Evolutionary conservation across 768 basidiomycete genomes (phyloP).

Genomic region (Hydnum rufescens): DNA sequence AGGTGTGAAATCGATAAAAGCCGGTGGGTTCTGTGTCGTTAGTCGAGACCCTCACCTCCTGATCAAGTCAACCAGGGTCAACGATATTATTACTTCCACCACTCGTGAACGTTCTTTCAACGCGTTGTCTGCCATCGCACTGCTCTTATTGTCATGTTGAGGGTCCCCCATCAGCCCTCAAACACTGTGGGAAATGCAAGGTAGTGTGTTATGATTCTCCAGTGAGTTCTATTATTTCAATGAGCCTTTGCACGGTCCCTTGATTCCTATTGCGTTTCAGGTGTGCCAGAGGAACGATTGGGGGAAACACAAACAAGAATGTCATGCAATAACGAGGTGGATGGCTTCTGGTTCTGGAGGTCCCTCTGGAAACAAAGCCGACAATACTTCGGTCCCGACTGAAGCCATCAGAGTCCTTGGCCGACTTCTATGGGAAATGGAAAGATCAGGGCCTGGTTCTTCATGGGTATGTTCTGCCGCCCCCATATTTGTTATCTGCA

Average conservation of each 20-base stretch:
- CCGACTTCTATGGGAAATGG: slow-evolving; percentile 46
- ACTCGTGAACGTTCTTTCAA: slow-evolving; percentile 44
- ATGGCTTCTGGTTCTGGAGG: slow-evolving; percentile 13
- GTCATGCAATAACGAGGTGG: slow-evolving; percentile 34
- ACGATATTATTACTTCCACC: slow-evolving; percentile 38
- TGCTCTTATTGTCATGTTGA: slow-evolving; percentile 50
- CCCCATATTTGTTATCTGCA: not conserved
- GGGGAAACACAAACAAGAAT: slow-evolving; percentile 61
- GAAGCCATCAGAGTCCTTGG: slow-evolving; percentile 69
- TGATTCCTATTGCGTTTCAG: slow-evolving; percentile 19
- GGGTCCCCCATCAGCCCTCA: slow-evolving; percentile 16
- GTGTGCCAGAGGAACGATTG: slow-evolving; percentile 57
- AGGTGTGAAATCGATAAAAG: not conserved
- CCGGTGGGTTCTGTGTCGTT: not conserved
- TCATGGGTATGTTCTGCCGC: slow-evolving; percentile 31
- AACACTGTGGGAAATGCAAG: slow-evolving; percentile 50
- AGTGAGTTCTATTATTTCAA: slow-evolving; percentile 24
- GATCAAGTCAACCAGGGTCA: slow-evolving; percentile 27
- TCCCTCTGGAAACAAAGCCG: not conserved
- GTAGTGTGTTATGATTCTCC: slow-evolving; percentile 53
- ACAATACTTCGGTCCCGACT: slow-evolving; percentile 33
- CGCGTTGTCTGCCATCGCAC: slow-evolving; percentile 32
- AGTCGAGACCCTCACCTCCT: not conserved
- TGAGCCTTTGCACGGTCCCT: not conserved
- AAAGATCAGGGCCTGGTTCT: slow-evolving; percentile 33